Evolutionary conservation across 73 alveolate species (phyloP), one percentile per base, ranked within the genome.

Genomic region (Halteria grandinella): DNA sequence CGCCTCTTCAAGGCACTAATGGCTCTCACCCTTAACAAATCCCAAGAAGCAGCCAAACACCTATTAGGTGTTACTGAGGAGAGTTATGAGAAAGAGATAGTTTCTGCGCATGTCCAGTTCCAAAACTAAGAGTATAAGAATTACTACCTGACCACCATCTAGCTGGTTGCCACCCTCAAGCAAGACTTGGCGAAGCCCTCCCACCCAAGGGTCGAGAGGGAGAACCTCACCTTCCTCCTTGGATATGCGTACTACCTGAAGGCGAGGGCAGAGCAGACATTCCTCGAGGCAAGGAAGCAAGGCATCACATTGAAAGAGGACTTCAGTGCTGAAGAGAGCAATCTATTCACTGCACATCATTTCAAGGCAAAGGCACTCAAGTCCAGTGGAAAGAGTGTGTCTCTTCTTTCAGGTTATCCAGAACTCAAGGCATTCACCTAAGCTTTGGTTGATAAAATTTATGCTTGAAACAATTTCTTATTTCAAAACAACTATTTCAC

Each of bases 231-330:
- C 3, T 57, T 29, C 53, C 28, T 57, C 17, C 51, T 31, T 28
- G 74, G 74, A 2, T 57, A 15, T 57, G 74, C 74, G 6, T 57
- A 57, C 36, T 29, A 7, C 6, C 25, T 57, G 3, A 31, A 33
- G 28, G 8, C 28, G 4, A 14, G 36, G 23, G 74, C 74, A 7
- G 74, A 57, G 20, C 7, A 28, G 17, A 57, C 55, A 8, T 57
- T 57, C 74, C 14, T 57, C 36, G 8, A 29, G 23, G 74, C 74
- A 29, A 57, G 74, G 54, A 25, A 20, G 18, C 31, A 57, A 18
- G 53, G 53, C 10, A 57, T 57, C 24, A 57, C 3, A 32, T 20
- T 57, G 54, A 54, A 57, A 18, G 74, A 57, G 14, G 74, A 57
- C 31, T 57, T 57, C 28, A 17, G 33, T 25, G 74, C n/a, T 8